Percentiles rank a stretch among this genome's conserved stretches.
These are phyloP conservation scores for Jamesozyma lodderae DNA, from an alignment of 805 yeast genomes.

Conservation along the genomic window DNA sequence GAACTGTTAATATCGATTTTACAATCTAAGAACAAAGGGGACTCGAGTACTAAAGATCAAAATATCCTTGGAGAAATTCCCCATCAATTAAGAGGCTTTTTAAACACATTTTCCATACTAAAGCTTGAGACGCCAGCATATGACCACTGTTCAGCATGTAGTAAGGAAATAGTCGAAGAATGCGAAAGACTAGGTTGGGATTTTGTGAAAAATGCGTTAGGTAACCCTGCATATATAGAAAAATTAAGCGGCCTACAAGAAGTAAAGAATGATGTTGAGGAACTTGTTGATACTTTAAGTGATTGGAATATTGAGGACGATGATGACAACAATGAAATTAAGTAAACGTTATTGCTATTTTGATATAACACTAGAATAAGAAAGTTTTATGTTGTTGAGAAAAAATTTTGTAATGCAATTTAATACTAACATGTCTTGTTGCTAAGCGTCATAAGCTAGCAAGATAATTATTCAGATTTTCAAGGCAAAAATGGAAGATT, in stretches of 20 bases:
- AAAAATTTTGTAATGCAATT: too few relatives aligned
- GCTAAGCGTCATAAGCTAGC: too few relatives aligned
- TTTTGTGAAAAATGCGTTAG: slow-evolving; percentile 64
- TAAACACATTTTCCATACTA: slow-evolving; percentile 53
- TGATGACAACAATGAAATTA: slow-evolving; percentile 2
- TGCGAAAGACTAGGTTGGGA: slow-evolving; percentile 62
- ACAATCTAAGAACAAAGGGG: slow-evolving; percentile 48
- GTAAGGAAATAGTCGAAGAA: slow-evolving; percentile 44
- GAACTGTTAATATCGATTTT: slow-evolving; percentile 68
- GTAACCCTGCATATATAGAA: slow-evolving; percentile 60
- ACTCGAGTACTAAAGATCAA: slow-evolving; percentile 17
- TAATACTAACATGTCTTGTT: too few relatives aligned
- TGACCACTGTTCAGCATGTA: slow-evolving; percentile 80
- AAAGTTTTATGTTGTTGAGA: too few relatives aligned
- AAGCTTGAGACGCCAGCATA: slow-evolving; percentile 67
- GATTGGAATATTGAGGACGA: slow-evolving; percentile 23
- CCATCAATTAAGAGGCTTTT: slow-evolving; percentile 86
- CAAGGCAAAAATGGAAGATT: too few relatives aligned
- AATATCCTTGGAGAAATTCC: slow-evolving; percentile 63
- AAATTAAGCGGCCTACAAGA: slow-evolving; percentile 68
- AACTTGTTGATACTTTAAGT: slow-evolving; percentile 23
- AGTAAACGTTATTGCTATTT: too few relatives aligned
- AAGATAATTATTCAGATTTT: too few relatives aligned
- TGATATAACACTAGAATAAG: too few relatives aligned
- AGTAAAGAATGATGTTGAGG: slow-evolving; percentile 51